Base-by-base conservation (phyloP, 305 asterid genomes). In the Plantago coronopus region DNA sequence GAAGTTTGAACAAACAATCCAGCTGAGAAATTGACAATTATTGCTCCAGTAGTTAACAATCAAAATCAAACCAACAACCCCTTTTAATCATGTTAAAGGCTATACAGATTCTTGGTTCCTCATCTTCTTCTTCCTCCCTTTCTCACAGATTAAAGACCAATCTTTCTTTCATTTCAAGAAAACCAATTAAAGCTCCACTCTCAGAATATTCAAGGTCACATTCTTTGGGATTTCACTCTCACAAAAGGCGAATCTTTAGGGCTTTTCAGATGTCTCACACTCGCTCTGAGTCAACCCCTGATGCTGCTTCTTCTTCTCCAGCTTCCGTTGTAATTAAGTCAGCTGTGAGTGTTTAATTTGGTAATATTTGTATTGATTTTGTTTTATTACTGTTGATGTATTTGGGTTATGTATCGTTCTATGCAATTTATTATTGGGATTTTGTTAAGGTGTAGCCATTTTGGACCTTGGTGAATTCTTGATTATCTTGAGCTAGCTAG, bases 21-120 rank as follows among this genome's bases (percentile, higher is more conserved):
- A 29, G 37, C 37, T 27, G 34, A 2, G 2, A 2, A 38, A 15
- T 3, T 38, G 44, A 38, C 44, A 38, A 38, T 38, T 9, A 38
- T 38, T 38, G 44, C 16, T 38, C 15, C 7, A 1, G 4, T 38
- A 38, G 44, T 38, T 16, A 38, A 50, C 57, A 66, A 47, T 54
- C 59, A 63, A 49, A 49, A 14, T n/a, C 21, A 58, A 23, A 49
- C 45, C 19, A 53, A 29, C 53, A 23, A 37, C 50, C 47, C 31
- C 21, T 27, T 51, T 5, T 51, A 84, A n/a, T 69, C 73, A 90
- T 90, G 97, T 83, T 90, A 54, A 87, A 83, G 70, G 81, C 86
- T 22, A 76, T 83, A 68, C 95, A 83, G 62, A 76, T 83, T 81
- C 72, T 86, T 73, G 95, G 89, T 77, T 80, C 89, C 17, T 83